These are phyloP conservation scores for Eimeria tenella DNA, from an alignment of 169 alveolate species.

Conservation along the genomic window DNA sequence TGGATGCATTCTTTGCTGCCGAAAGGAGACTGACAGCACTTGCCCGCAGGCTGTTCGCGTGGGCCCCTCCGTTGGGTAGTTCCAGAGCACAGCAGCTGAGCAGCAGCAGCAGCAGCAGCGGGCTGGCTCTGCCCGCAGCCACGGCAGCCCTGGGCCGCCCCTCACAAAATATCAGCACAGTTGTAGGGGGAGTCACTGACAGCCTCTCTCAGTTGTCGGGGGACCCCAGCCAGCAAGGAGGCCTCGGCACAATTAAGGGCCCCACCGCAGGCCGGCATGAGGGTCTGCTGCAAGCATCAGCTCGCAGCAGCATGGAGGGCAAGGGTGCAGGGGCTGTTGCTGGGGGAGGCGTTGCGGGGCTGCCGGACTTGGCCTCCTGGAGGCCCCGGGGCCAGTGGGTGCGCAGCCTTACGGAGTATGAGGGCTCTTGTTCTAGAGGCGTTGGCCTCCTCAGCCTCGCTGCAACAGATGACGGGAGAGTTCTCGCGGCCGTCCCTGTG, in stretches of 20 bases:
- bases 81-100: not conserved
- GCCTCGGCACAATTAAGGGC: not conserved
- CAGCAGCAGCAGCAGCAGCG: constrained; percentile 39
- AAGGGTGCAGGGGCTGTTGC: not conserved
- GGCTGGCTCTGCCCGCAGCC: not conserved
- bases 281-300: not conserved
- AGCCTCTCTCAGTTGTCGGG: not conserved
- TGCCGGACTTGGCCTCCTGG: constrained; percentile 38
- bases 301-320: not conserved
- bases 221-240: not conserved
- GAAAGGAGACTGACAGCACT: not conserved
- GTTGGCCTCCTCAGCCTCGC: constrained; percentile 17
- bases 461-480: constrained; percentile 29
- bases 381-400: constrained; percentile 21
- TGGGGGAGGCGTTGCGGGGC: constrained; percentile 15
- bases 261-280: not conserved
- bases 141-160: not conserved
- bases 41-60: not conserved
- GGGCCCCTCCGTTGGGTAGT: not conserved
- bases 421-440: not conserved
- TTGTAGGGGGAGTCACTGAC: not conserved
- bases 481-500: constrained; percentile 1
- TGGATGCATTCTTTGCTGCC: not conserved
- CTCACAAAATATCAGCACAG: not conserved
- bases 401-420: not conserved